Evolutionary conservation across 2,329 filamentous ascomycete species (phyloP).

Genomic region (Zymoseptoria ardabiliae): DNA sequence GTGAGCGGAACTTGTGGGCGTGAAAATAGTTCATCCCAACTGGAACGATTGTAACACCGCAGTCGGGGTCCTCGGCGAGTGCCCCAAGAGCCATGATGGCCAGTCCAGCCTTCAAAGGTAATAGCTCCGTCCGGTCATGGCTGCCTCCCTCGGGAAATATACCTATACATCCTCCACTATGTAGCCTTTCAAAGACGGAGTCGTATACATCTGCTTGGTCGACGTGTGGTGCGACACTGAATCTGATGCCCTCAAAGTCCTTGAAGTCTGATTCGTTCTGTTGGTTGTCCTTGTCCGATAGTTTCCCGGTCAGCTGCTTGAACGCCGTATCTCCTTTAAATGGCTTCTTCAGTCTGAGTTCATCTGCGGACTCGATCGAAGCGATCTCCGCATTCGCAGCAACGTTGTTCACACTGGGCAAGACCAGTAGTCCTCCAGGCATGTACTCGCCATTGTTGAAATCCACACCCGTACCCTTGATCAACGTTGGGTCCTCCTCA

Average conservation of each 20-base stretch:
- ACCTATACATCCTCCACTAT: conserved; percentile 78
- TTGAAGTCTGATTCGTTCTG: conserved; percentile 51
- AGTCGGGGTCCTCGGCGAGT: conserved; percentile 75
- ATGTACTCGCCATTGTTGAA: conserved; percentile 67
- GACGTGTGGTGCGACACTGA: conserved; percentile 84
- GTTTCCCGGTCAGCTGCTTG: conserved; percentile 66
- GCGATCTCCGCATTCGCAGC: conserved; percentile 77
- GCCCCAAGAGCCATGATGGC: conserved; percentile 96
- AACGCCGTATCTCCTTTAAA: conserved; percentile 72
- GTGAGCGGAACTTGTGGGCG: conserved; percentile 93
- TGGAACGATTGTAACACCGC: conserved; percentile 87
- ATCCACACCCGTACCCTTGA: conserved; percentile 73
- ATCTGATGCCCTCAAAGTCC: conserved; percentile 66
- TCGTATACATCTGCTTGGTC: conserved; percentile 92
- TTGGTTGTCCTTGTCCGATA: conserved; percentile 53
- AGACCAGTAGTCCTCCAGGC: conserved; percentile 73
- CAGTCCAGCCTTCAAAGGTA: conserved; percentile 91
- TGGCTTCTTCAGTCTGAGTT: conserved; percentile 77
- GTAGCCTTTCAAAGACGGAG: conserved; percentile 78
- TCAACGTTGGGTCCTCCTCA: conserved; percentile 70
- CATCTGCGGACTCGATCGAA: conserved; percentile 70
- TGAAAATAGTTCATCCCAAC: conserved; percentile 99
- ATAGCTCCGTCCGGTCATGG: conserved; percentile 83
- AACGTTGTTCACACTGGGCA: conserved; percentile 75
- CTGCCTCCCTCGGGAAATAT: conserved; percentile 97